Evolutionary conservation across 805 yeast genomes (phyloP).

Genomic region (Kuraishia borneana): DNA sequence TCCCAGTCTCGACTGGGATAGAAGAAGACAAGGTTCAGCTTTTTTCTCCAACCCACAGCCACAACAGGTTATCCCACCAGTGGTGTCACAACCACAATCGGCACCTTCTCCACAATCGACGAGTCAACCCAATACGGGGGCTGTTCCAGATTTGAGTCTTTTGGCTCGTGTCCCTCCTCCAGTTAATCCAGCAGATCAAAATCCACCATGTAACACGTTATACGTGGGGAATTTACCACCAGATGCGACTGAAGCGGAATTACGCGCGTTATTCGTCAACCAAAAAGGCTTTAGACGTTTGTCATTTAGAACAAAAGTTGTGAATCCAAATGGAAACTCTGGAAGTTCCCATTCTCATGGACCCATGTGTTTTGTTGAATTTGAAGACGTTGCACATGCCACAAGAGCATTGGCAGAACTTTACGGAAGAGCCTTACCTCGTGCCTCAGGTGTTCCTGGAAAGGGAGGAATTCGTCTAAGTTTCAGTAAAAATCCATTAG

Average conservation of each 20-base stretch:
- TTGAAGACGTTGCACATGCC: constrained; percentile 91
- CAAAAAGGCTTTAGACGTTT: constrained; percentile 90
- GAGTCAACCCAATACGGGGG: constrained; percentile 8
- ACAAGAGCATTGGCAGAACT: constrained; percentile 89
- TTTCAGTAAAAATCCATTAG: constrained; percentile 92
- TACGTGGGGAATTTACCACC: constrained; percentile 97
- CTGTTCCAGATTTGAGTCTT: constrained; percentile 51
- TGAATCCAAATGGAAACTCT: constrained; percentile 11
- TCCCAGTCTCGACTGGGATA: constrained; percentile 26
- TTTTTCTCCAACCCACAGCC: constrained; percentile 24
- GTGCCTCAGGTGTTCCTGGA: constrained; percentile 55
- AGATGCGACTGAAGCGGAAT: constrained; percentile 89
- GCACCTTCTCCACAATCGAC: constrained; percentile 14
- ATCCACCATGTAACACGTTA: constrained; percentile 95
- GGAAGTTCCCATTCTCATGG: constrained; percentile 41
- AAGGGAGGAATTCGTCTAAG: constrained; percentile 94
- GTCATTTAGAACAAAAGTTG: constrained; percentile 71
- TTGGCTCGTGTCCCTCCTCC: constrained; percentile 80
- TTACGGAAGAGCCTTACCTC: constrained; percentile 84
- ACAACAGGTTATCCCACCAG: constrained; percentile 3
- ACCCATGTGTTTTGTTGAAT: constrained; percentile 99
- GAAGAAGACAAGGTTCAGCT: constrained; percentile 43
- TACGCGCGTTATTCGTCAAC: constrained; percentile 74
- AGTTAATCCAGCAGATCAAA: constrained; percentile 97
- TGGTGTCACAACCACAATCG: constrained; percentile 5